Evolutionary conservation across 1,284 basidiomycete genomes (phyloP), one percentile per base, ranked within the genome.

Genomic region (Lentinus polychrous): DNA sequence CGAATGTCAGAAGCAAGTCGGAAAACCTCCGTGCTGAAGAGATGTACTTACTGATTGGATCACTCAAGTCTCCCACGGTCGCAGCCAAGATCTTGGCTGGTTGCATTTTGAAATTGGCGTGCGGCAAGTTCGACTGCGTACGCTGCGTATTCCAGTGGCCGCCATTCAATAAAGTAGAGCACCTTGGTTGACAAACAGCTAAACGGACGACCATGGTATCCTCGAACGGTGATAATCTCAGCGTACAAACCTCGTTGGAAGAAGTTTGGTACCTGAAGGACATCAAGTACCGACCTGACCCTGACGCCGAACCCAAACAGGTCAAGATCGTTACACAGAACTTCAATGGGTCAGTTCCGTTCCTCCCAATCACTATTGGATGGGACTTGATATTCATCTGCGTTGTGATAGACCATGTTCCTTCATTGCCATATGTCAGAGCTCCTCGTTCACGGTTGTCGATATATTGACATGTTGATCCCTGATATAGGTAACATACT

Each of bases 231-330:
- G 34, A 35, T 10, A 33, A 45, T 18, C 6, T 33, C 20, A 45
- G 44, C 34, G 17, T 45, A 4, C 32, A 37, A 36, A 15, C 32
- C 5, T 61, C 62, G 2, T 35, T 60, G 3, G 59, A 65, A 40
- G 85, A 90, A 43, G 79, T 88, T 12, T 93, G 90, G 90, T 77
- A 81, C 56, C 76, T 92, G 59, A 92, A 92, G 63, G 64, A 74
- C 33, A 81, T 91, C 47, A 53, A 59, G 1, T 87, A 82, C 58
- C 70, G 70, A 15, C 54, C 54, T 47, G 66, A 67, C 11, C 57
- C 57, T 41, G 63, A 71, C 17, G 48, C 55, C 2, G 62, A 61
- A 23, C 65, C 68, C 17, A 62, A 62, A 10, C 56, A 71, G 4
- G 63, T 69, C 57, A 81, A 81, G 61, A 83, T 93, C 52, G 80